Evolutionary conservation across 306 rosid species (phyloP), one percentile per base, ranked within the genome.

Genomic region (Casuarina glauca): DNA sequence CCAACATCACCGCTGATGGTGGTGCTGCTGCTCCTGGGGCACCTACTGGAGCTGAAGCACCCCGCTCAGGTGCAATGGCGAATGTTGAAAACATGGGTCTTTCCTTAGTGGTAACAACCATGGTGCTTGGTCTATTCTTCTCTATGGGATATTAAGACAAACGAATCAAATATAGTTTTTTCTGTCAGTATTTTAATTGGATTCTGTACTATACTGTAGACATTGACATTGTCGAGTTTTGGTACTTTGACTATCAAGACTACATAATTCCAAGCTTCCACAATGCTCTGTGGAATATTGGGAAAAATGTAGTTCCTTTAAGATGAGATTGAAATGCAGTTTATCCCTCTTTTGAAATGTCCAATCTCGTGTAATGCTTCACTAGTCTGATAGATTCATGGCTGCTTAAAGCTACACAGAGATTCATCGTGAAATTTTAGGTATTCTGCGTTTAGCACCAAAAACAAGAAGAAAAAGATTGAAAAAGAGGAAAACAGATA

Each of bases 81-180:
- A 84, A 78, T 58, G 81, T 51, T 45, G 83, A 81, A 57, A 82
- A 77, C 67, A 3, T 60, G 68, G 83, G 69, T 61, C 53, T 86
- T 54, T 78, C 86, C 60, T 39, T 88, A 1, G 36, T 76, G 17
- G 78, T 26, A 1, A 26, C 82, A 35, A 68, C 78, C 17, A 36
- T 84, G 76, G 84, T 73, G 53, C 76, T 83, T 42, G 39, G 73
- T 69, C 54, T 78, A 46, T 78, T 84, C 73, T 81, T 58, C 36
- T 58, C 62, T 10, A 32, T 74, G 66, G 61, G 71, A 10, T 67
- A 61, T 60, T 87, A 70, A 89, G 64, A 58, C 48, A 39, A 66
- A 36, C 46, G 12, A 66, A 51, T 54, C 61, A 38, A 60, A 50
- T n/a, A 35, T 32, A 46, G 17, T 72, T 42, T 26, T 26, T 26